Base-by-base conservation (phyloP, 768 basidiomycete species). In the Hygrophoropsis aurantiaca region DNA sequence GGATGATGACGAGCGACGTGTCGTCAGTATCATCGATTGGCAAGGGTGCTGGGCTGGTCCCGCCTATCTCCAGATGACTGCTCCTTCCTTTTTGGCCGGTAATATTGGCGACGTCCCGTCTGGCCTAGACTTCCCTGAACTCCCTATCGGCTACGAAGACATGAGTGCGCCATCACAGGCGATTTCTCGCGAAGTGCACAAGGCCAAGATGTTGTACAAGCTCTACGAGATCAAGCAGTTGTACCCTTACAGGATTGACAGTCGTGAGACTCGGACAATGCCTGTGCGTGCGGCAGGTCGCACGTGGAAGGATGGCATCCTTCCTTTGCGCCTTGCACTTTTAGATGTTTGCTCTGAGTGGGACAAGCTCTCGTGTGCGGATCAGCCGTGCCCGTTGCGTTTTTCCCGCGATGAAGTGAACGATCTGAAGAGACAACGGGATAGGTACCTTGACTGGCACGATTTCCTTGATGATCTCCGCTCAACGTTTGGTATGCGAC, bases 21-120 rank as follows among this genome's bases (percentile, higher is more conserved):
- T 62, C 19, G 56, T 54, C 15, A 51, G 54, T 25, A 54, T 67
- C 46, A 61, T 65, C 25, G 65, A 62, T 45, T 66, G 65, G 65
- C 66, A 67, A 45, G 54, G 55, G 4, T 51, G 46, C 40, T 51
- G 50, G 50, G 50, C 50, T 8, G 50, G 50, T 38, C 52, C 52
- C 16, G 52, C 52, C 3, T 53, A 53, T 27, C 50, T 53, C 10
- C 52, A 53, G 20, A 51, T 53, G 50, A 46, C 37, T 4, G 43
- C 44, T 21, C 52, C 52, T 25, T 42, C 50, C n/a, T 53, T 53
- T 33, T 23, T 53, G 18, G 38, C 40, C 16, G 49, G 40, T 27
- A 38, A 26, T 27, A 39, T 20, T 24, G 44, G 25, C 19, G 49
- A 35, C 13, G 38, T 53, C 19, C 26, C 25, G n/a, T 39, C 42